Evolutionary conservation across 495 filamentous ascomycete species (phyloP), one percentile per base, ranked within the genome.

Genomic region (Hyaloscypha variabilis): DNA sequence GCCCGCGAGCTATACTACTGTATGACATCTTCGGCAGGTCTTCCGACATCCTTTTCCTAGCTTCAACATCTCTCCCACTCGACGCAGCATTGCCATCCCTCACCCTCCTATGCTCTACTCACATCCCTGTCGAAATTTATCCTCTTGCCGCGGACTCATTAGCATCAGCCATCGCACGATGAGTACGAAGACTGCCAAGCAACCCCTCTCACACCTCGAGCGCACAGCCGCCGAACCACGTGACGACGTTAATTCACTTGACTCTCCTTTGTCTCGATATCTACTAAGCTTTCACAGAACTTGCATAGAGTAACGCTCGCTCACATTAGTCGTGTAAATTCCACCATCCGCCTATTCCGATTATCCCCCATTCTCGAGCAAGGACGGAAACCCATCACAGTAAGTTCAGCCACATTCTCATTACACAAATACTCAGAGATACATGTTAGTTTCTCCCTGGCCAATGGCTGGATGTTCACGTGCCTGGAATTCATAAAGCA

Each of bases 391-490:
- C 63, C 64, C 39, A 63, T 63, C 66, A 60, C 69, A 57, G 68
- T 71, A 71, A 75, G 73, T 49, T 23, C 58, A n/a, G n/a, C n/a
- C n/a, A n/a, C n/a, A n/a, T n/a, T n/a, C n/a, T n/a, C n/a, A n/a
- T n/a, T n/a, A n/a, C n/a, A n/a, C n/a, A n/a, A n/a, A n/a, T n/a
- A n/a, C n/a, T n/a, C n/a, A n/a, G n/a, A n/a, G n/a, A n/a, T n/a
- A n/a, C n/a, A n/a, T n/a, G n/a, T n/a, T n/a, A 87, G 85, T 95
- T 94, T 75, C 78, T 88, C 29, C 89, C 94, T 1, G 94, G 94
- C 36, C 94, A 97, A 82, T 97, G 93, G 93, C 82, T 97, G 60
- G 94, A 97, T 72, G 87, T 94, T 6, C 86, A 91, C 70, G 81
- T 90, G 55, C 90, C 91, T 0, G 76, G 76, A 29, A 77, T 90